Evolutionary conservation across 2,329 filamentous ascomycete genomes (phyloP), one percentile per base, ranked within the genome.

Genomic region (Fusarium sp.): DNA sequence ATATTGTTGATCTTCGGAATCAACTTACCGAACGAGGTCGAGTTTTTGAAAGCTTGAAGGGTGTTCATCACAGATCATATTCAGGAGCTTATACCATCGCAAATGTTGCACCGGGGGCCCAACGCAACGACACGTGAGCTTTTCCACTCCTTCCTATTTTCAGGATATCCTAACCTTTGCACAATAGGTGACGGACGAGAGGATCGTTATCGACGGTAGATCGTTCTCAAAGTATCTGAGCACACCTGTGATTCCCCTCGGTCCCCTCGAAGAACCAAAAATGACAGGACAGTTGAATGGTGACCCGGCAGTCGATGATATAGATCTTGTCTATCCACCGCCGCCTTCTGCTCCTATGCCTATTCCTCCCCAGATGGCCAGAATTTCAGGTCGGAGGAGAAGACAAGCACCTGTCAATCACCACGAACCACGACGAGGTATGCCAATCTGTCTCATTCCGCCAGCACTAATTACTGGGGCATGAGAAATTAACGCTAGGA

Each of bases 1-100:
- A 18, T 6, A 22, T 48, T 0, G 18, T 6, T 7, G 11, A 20
- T 7, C 8, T 51, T 5, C 43, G 14, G 2, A 22, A 39, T 14
- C 36, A 14, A 2, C 36, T 63, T 1, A 1, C 18, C 2, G 26
- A 62, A 3, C 34, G 48, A 22, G 57, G 57, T n/a, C 48, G 15
- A 7, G 3, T 36, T 5, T 63, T 63, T 17, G 48, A 55, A 11
- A 46, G 20, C 22, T 24, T 63, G 17, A 17, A n/a, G 18, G 57
- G 60, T 3, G 43, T 55, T 15, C 33, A 55, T 20, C 60, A 63
- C 15, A 62, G 14, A 14, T 6, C 17, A 1, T 63, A 63, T 10
- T 49, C 60, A 10, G 57, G 57, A 1, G 31, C 28, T 13, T 63
- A 62, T 3, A 51, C 20, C 6, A 10, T 34, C 7, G 34, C 49